These are phyloP conservation scores for Psilocybe cubensis DNA, from an alignment of 768 basidiomycete genomes.

Conservation along the genomic window DNA sequence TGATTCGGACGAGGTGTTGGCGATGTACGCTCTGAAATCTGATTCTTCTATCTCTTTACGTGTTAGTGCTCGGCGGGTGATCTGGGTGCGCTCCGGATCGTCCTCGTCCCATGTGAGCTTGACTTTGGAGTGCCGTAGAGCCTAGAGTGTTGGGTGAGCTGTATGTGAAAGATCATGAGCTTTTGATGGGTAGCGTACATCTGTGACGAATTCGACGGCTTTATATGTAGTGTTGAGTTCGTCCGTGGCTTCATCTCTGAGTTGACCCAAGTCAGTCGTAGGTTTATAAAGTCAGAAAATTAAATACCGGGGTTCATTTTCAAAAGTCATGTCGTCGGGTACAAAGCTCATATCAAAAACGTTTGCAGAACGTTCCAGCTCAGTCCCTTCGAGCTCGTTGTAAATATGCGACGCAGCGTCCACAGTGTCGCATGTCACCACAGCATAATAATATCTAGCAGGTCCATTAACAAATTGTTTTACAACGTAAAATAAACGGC, in stretches of 20 bases:
- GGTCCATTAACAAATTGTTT: neutral
- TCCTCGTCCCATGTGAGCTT: conserved; percentile 99
- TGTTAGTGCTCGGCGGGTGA: conserved; percentile 80
- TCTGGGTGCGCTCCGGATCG: conserved; percentile 81
- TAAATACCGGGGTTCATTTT: conserved; percentile 70
- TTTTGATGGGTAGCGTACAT: too few species aligned
- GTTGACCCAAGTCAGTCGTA: neutral
- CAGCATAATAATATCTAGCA: conserved; percentile 90
- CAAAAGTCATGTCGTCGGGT: conserved; percentile 87
- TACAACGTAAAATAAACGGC: neutral
- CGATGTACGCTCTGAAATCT: conserved; percentile 84
- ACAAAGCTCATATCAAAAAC: conserved; percentile 95
- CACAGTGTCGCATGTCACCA: conserved; percentile 84
- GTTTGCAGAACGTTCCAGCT: conserved; percentile 96
- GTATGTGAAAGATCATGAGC: too few species aligned
- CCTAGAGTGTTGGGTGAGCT: conserved; percentile 47
- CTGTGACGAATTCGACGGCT: conserved; percentile 88
- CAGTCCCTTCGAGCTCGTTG: conserved; percentile 89
- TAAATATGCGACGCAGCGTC: conserved; percentile 81
- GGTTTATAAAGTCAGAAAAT: neutral
- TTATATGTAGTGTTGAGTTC: conserved; percentile 64
- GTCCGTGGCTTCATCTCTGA: conserved; percentile 84
- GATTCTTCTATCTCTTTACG: conserved; percentile 89
- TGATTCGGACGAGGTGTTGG: conserved; percentile 69
- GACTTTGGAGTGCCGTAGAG: conserved; percentile 96